Conservation (phyloP, 495 filamentous ascomycete species). For the Clohesyomyces aquaticus region DNA sequence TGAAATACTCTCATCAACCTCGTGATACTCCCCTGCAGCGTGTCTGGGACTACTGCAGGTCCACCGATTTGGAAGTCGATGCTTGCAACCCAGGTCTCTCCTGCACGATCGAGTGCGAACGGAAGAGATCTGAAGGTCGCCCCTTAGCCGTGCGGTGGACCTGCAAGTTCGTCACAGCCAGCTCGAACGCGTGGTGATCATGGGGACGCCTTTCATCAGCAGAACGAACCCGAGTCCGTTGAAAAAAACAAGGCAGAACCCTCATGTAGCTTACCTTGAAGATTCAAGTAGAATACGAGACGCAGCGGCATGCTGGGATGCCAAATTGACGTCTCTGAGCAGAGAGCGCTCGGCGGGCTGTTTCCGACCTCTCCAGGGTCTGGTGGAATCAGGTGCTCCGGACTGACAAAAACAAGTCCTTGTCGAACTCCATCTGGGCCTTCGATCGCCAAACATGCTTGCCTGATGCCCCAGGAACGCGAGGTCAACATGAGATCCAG, state of each 20-base stretch:
- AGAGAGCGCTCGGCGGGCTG: not conserved
- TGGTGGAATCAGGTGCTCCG: not conserved
- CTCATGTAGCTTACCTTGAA: not conserved
- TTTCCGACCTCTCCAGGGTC: not conserved
- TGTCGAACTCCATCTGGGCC: not conserved
- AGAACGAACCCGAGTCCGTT: too few species aligned
- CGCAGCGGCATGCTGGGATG: not conserved
- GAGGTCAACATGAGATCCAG: not conserved
- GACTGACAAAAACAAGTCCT: not conserved
- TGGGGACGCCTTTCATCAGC: not conserved
- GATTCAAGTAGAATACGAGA: not conserved
- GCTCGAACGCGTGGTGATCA: not conserved
- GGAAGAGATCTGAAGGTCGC: slow-evolving; percentile 20
- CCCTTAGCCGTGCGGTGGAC: not conserved
- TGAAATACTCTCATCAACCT: not conserved
- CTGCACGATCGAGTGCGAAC: slow-evolving; percentile 20
- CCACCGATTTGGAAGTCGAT: slow-evolving; percentile 33
- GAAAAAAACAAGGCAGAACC: too few species aligned
- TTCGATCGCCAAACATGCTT: not conserved
- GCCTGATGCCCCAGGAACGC: not conserved
- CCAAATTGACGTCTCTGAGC: not conserved
- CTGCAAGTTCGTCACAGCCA: slow-evolving; percentile 5
- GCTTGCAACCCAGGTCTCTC: slow-evolving; percentile 1
- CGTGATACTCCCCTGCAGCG: slow-evolving; percentile 19
- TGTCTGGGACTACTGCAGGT: slow-evolving; percentile 34